Base-by-base conservation (phyloP, 2,329 filamentous ascomycete species). In the Alternaria arborescens region DNA sequence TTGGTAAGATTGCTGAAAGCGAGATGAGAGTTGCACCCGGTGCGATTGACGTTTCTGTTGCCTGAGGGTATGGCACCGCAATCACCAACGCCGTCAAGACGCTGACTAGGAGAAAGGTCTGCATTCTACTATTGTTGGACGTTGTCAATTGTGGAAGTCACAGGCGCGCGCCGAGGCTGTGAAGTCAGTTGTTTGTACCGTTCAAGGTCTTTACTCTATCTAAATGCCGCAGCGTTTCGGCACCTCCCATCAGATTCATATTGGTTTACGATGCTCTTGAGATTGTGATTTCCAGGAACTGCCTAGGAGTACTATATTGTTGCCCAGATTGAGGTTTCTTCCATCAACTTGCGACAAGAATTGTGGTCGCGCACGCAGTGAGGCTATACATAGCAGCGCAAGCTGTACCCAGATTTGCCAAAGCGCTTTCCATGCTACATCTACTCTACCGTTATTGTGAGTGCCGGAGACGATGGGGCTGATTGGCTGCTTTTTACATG, bases 401-500 rank as follows among this genome's bases (percentile, higher is more conserved):
- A 26, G 42, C 34, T 24, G 32, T 34, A 30, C 36, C 14, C 42
- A 62, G 7, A 58, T 62, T 55, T 58, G 52, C 53, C 50, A 62
- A 38, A 65, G 54, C 40, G 20, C 52, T 50, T 32, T 50, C 30
- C 50, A 22, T 51, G 41, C 55, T 43, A 52, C 47, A 7, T 30
- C 42, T 68, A 70, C 68, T 72, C 55, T 72, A 61, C 26, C 8
- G 40, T 71, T 42, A 70, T 74, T 71, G 62, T 44, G 43, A 40
- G 41, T 61, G 47, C 20, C 52, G 26, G 43, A 47, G 24, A 22
- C 18, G 14, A 36, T 6, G 24, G 8, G 34, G 61, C 47, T 69
- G 62, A 69, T 73, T 74, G 71, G 71, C 57, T 46, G 56, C 20
- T 46, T 26, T 11, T 20, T 6, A 41, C 26, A 40, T 34, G 20